Evolutionary conservation across 176 grass and related monocot species (phyloP).

Genomic region (Musa troglodytarum): DNA sequence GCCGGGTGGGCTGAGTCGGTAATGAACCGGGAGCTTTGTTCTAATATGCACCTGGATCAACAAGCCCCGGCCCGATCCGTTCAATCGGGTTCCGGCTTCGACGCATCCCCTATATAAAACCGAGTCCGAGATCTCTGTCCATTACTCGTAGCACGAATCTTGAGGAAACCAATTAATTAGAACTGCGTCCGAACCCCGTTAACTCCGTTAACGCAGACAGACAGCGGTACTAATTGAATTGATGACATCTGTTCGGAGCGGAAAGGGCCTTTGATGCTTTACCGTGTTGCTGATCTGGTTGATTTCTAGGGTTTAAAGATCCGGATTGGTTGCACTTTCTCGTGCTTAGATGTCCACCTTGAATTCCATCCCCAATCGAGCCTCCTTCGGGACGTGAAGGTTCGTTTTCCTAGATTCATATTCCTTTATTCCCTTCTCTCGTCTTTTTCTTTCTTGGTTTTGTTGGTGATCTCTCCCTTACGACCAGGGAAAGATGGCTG

Average conservation of each 20-base stretch:
- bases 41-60: no score
- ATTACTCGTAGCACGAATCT: no score
- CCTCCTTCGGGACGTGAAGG: conserved; percentile 9
- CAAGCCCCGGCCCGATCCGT: no score
- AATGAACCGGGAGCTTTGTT: no score
- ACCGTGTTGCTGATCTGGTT: background rate
- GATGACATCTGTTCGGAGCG: background rate
- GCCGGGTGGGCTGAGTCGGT: no score
- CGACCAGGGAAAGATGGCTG: background rate
- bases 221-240: background rate
- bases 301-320: background rate
- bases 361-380: conserved; percentile 12
- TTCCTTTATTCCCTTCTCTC: background rate
- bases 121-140: no score
- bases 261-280: no score
- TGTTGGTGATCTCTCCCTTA: background rate
- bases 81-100: no score
- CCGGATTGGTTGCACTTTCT: background rate
- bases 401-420: background rate
- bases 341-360: background rate
- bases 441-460: background rate
- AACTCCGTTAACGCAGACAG: background rate
- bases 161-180: no score
- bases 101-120: no score
- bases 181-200: background rate